A percentile compares a stretch with the other conserved stretches of the same genome.
phyloP scores from a whole-genome alignment of 176 grass and related monocot species.

The Phoenix dactylifera region DNA sequence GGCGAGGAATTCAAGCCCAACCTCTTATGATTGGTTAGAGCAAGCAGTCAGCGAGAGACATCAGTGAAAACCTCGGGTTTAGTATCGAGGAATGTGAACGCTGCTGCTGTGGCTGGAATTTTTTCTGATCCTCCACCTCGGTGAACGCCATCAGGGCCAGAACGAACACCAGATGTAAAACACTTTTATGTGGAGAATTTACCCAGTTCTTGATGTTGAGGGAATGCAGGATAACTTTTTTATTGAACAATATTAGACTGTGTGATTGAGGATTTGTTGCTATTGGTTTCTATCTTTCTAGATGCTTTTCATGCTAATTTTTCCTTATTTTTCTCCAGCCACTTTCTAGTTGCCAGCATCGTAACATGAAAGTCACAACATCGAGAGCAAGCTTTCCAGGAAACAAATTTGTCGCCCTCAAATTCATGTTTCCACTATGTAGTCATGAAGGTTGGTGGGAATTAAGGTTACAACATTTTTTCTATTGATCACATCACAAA shows the following conservation, averaged over 20 bases:
- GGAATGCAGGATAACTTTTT: too few relatives aligned
- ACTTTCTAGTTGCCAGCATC: constrained; percentile 63
- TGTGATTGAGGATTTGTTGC: too few relatives aligned
- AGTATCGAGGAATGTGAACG: constrained; percentile 84
- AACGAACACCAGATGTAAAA: constrained; percentile 66
- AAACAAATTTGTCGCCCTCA: constrained; percentile 60
- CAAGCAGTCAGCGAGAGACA: constrained; percentile 49
- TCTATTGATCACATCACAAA: too few relatives aligned
- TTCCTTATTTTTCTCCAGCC: constrained; percentile 20
- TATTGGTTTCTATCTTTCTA: too few relatives aligned
- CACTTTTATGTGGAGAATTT: constrained; percentile 41
- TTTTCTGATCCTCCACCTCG: constrained; percentile 42
- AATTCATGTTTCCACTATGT: constrained; percentile 87
- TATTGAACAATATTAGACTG: too few relatives aligned
- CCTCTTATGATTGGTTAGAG: constrained; percentile 30
- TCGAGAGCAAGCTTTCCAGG: constrained; percentile 78
- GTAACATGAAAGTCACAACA: constrained; percentile 54
- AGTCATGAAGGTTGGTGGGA: constrained; percentile 74
- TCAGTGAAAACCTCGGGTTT: constrained; percentile 43
- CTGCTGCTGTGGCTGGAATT: constrained; percentile 67
- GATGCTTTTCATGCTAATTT: not conserved
- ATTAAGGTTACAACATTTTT: not conserved
- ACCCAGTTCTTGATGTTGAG: not conserved
- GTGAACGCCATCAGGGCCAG: constrained; percentile 39
- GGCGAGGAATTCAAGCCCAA: not conserved